Conservation (phyloP, 139 green algal genomes). For the Chlorella vulgaris region DNA sequence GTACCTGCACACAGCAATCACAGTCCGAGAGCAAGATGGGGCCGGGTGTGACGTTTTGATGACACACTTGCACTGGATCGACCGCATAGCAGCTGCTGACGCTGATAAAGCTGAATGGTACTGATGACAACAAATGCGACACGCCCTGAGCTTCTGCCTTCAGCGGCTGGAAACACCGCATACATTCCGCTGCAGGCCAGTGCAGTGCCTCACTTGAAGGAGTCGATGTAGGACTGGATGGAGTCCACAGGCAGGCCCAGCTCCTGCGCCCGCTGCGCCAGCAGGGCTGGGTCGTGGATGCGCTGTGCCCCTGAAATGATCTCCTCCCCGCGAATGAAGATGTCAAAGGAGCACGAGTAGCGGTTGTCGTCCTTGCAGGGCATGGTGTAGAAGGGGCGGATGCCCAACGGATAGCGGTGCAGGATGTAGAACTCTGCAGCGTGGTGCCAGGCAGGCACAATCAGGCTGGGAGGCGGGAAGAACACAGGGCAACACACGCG, state of each 20-base stretch:
- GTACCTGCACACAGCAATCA: constrained; percentile 31
- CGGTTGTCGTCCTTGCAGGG: constrained; percentile 80
- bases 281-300: constrained; percentile 92
- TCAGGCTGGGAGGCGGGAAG: not conserved
- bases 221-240: constrained; percentile 95
- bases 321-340: constrained; percentile 99
- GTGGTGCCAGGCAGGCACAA: not conserved
- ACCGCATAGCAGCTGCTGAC: too few relatives aligned
- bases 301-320: constrained; percentile 96
- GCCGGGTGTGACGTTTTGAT: too few relatives aligned
- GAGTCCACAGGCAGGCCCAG: constrained; percentile 78
- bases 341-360: constrained; percentile 97
- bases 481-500: not conserved
- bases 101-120: too few relatives aligned
- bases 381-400: constrained; percentile 99
- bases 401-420: constrained; percentile 74
- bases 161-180: too few relatives aligned
- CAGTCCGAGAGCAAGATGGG: not conserved
- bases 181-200: not conserved
- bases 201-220: constrained; percentile 82
- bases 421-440: constrained; percentile 97
- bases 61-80: too few relatives aligned
- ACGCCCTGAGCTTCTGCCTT: too few relatives aligned
- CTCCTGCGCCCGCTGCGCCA: constrained; percentile 72
- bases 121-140: too few relatives aligned